Base-by-base conservation (phyloP, 306 rosid species). In the Comarum palustre region DNA sequence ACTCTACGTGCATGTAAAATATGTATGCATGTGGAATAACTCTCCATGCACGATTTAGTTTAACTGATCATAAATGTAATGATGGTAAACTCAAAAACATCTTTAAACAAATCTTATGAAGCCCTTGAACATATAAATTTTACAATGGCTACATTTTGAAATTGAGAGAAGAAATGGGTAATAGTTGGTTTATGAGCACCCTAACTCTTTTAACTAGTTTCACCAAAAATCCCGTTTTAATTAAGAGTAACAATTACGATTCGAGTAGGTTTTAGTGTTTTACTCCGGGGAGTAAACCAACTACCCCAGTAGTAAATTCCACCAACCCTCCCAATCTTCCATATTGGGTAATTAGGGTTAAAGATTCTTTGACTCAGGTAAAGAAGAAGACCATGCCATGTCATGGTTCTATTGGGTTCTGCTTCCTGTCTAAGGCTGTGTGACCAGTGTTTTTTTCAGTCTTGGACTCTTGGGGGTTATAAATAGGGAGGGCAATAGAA, bases 371-470 rank as follows among this genome's bases (percentile, higher is more conserved):
- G 4, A 32, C 66, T 61, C 43, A 32, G 42, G 66, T 13, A 32
- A 16, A 29, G 17, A 31, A 16, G 22, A 61, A 32, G 64, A 58
- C 64, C 64, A 16, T 32, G 43, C 13, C 66, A 31, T 61, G 66
- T 32, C 66, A 61, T 58, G 14, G 64, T 58, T 16, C 64, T 16
- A 59, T 59, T 59, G 64, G 64, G 39, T 15, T 27, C 38, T 27
- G 64, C 39, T 59, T 9, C 64, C 38, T 59, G 38, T 13, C 64
- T 12, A 59, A 27, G 64, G 8, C 32, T 58, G 39, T 58, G 64
- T 59, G 39, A 59, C 43, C 43, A 61, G 14, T 61, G 48, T 61
- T n/a, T 10, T 32, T 32, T 61, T 32, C 38, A 13, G 66, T 14
- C 34, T 32, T 16, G 4, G n/a, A 13, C 43, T 14, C 34, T 32